Conservation (phyloP, 78 protist species). For the Polysphondylium violaceum region DNA sequence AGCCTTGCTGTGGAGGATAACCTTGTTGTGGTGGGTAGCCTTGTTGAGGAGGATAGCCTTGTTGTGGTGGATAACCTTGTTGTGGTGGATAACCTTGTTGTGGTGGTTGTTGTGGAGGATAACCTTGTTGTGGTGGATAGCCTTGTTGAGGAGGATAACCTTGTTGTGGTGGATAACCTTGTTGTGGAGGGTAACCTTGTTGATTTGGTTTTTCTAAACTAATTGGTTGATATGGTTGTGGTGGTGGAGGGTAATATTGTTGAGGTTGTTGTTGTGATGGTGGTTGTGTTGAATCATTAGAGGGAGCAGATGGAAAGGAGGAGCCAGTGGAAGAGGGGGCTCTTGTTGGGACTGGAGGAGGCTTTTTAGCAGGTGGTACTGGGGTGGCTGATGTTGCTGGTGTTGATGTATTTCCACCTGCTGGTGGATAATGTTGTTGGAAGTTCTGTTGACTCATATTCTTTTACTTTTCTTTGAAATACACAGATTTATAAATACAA, state of each 20-base stretch:
- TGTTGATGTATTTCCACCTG: no score
- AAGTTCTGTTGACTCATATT: background rate
- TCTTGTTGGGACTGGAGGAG: background rate
- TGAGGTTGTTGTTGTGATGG: background rate
- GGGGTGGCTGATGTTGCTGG: no score
- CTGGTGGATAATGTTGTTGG: background rate
- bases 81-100: background rate
- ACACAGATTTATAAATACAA: background rate
- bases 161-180: background rate
- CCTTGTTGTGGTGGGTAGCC: background rate
- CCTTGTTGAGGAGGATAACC: background rate
- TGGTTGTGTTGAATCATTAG: background rate
- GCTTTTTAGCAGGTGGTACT: conserved; percentile 6
- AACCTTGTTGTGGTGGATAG: background rate
- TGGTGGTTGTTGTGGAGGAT: background rate
- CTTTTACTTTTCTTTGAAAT: background rate
- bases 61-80: background rate
- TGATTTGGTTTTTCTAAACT: background rate
- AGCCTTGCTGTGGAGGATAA: no score
- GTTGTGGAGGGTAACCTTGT: background rate
- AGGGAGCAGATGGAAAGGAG: background rate
- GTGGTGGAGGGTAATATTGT: background rate
- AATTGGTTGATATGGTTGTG: no score
- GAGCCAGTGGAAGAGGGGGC: background rate
- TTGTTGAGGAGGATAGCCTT: background rate